phyloP scores from a whole-genome alignment of 225 moss, liverwort and hornwort genomes.

The Lunularia cruciata region DNA sequence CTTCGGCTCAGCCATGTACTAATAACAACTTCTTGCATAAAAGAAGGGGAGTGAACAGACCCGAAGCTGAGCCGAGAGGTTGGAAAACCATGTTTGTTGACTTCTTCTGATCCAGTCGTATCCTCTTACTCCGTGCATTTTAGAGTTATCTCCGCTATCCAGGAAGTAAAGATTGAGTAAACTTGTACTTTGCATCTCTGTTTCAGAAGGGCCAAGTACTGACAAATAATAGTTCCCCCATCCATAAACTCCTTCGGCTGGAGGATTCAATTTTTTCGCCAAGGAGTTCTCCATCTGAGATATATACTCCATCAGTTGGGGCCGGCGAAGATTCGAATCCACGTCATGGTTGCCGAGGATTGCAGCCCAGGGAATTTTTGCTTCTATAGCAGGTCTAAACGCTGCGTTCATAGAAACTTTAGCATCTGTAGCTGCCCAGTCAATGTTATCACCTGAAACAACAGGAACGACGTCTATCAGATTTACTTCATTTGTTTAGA shows the following conservation, averaged over 20 bases:
- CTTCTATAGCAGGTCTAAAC: slow-evolving; percentile 82
- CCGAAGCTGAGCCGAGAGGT: slow-evolving; percentile 65
- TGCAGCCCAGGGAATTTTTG: slow-evolving; percentile 96
- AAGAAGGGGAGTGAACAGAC: slow-evolving; percentile 35
- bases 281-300: slow-evolving; percentile 75
- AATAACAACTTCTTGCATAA: no score
- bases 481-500: no score
- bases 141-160: slow-evolving; percentile 92
- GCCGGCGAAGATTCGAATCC: slow-evolving; percentile 73
- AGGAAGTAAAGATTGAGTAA: slow-evolving; percentile 91
- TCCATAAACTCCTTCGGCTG: slow-evolving; percentile 58
- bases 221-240: slow-evolving; percentile 89
- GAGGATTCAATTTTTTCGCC: slow-evolving; percentile 66
- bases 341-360: slow-evolving; percentile 92
- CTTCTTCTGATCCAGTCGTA: slow-evolving; percentile 94
- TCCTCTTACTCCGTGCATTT: slow-evolving; percentile 66
- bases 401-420: slow-evolving; percentile 75
- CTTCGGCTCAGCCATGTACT: no score
- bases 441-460: slow-evolving; percentile 86
- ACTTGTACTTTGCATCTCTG: slow-evolving; percentile 55
- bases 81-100: slow-evolving; percentile 85
- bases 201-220: slow-evolving; percentile 65
- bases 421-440: slow-evolving; percentile 61
- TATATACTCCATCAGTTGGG: slow-evolving; percentile 69
- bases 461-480: no score